Evolutionary conservation across 2,329 filamentous ascomycete species (phyloP).

Genomic region (Cytospora piceicola): DNA sequence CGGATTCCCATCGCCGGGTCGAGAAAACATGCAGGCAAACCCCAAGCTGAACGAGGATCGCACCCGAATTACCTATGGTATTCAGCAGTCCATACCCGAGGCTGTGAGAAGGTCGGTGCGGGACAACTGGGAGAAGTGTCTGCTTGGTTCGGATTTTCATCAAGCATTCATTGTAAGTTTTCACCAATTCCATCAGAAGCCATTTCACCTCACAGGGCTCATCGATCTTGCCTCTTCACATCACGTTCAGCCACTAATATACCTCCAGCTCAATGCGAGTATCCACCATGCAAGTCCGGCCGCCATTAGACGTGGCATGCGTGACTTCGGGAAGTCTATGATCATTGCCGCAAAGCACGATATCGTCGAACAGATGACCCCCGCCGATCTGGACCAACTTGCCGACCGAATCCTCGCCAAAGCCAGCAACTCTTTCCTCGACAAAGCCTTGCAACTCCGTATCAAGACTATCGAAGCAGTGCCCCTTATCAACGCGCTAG

Average conservation of each 20-base stretch:
- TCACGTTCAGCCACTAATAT: neutral
- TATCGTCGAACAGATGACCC: conserved; percentile 46
- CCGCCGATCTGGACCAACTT: conserved; percentile 50
- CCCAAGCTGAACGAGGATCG: conserved; percentile 47
- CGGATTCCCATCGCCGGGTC: conserved; percentile 43
- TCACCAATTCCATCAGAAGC: no score
- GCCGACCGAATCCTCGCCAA: conserved; percentile 49
- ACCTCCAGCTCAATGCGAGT: conserved; percentile 50
- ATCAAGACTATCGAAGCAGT: conserved; percentile 58
- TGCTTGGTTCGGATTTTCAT: conserved; percentile 57
- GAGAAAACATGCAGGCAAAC: conserved; percentile 37
- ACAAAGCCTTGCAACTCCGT: conserved; percentile 55
- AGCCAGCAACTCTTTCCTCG: conserved; percentile 54
- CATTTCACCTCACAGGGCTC: no score
- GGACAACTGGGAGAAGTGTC: conserved; percentile 55
- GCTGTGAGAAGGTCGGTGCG: conserved; percentile 54
- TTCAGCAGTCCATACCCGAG: conserved; percentile 48
- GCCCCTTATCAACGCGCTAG: conserved; percentile 60
- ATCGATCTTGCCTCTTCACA: neutral
- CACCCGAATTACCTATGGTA: conserved; percentile 43
- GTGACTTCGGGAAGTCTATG: conserved; percentile 52
- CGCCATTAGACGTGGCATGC: conserved; percentile 45
- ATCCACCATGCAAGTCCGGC: conserved; percentile 49
- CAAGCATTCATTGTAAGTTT: conserved; percentile 55
- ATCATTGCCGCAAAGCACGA: conserved; percentile 46